Evolutionary conservation across 352 stramenopile species (phyloP).

Genomic region (Phytophthora aleatoria): DNA sequence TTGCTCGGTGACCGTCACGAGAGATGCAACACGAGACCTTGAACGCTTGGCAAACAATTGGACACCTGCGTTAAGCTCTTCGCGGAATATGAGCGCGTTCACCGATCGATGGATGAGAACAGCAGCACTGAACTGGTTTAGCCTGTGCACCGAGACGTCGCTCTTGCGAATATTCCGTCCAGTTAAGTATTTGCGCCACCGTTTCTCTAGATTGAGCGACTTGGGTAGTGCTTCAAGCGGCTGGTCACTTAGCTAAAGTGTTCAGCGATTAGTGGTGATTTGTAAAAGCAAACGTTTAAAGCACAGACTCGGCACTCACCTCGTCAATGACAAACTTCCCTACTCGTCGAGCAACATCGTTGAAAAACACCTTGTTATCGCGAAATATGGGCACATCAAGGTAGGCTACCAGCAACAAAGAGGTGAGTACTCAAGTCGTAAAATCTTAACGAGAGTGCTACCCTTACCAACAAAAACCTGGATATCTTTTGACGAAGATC

Average conservation of each 20-base stretch:
- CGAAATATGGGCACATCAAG: conserved; percentile 61
- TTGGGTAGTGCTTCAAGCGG: conserved; percentile 52
- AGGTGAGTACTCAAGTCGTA: background rate
- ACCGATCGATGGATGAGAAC: conserved; percentile 52
- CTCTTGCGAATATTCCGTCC: conserved; percentile 60
- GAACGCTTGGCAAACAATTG: conserved; percentile 33
- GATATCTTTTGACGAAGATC: conserved; percentile 50
- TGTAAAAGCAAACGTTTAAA: no score
- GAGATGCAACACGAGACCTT: conserved; percentile 10
- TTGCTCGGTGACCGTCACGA: conserved; percentile 5
- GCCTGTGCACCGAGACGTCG: conserved; percentile 48
- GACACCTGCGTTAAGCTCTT: conserved; percentile 57
- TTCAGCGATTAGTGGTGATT: no score
- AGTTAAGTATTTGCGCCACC: conserved; percentile 58
- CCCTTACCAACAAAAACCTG: conserved; percentile 50
- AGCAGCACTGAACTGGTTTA: conserved; percentile 63
- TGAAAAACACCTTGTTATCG: conserved; percentile 72
- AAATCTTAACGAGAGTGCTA: conserved; percentile 14
- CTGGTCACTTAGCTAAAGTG: conserved; percentile 48
- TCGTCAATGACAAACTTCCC: conserved; percentile 69
- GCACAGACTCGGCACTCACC: conserved; percentile 18
- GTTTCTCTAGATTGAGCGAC: conserved; percentile 60
- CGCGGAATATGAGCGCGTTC: conserved; percentile 53
- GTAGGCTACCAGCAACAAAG: conserved; percentile 32
- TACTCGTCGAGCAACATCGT: conserved; percentile 56